A percentile compares a stretch with the other conserved stretches of the same genome.
Conservation (phyloP, 495 filamentous ascomycete genomes). For the Talaromyces proteolyticus region DNA sequence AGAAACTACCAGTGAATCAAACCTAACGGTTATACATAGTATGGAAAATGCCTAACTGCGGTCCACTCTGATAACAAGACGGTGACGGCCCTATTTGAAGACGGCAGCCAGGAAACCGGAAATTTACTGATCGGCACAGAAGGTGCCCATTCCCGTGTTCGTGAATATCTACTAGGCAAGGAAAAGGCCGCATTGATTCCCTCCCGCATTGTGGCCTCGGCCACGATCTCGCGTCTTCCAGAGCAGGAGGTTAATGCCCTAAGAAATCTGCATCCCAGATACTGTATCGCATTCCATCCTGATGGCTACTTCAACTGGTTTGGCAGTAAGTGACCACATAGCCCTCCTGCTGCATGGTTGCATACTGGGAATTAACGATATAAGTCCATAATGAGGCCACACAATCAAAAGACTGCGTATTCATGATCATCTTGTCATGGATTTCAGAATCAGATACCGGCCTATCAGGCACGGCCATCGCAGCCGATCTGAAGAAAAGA, state of each 20-base stretch:
- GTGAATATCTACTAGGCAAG: conserved; percentile 27
- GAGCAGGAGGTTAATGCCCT: neutral
- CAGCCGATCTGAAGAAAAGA: neutral
- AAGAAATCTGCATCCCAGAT: neutral
- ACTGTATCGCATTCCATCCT: neutral
- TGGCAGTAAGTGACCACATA: neutral
- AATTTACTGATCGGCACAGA: conserved; percentile 35
- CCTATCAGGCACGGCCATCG: neutral
- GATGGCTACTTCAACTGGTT: neutral
- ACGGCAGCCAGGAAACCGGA: conserved; percentile 27
- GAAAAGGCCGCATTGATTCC: neutral
- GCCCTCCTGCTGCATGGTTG: neutral
- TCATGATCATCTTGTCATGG: conserved; percentile 1
- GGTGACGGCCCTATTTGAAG: conserved; percentile 20
- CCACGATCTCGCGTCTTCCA: neutral
- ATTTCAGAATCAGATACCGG: neutral
- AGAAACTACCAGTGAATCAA: conserved; percentile 12
- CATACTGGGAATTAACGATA: neutral
- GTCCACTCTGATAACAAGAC: neutral
- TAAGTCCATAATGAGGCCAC: neutral
- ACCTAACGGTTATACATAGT: neutral
- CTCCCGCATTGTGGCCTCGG: neutral
- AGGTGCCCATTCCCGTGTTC: conserved; percentile 31
- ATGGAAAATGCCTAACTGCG: neutral
- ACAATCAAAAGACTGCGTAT: neutral